phyloP scores from a whole-genome alignment of 1,284 basidiomycete species.

The Ustilago curta region DNA sequence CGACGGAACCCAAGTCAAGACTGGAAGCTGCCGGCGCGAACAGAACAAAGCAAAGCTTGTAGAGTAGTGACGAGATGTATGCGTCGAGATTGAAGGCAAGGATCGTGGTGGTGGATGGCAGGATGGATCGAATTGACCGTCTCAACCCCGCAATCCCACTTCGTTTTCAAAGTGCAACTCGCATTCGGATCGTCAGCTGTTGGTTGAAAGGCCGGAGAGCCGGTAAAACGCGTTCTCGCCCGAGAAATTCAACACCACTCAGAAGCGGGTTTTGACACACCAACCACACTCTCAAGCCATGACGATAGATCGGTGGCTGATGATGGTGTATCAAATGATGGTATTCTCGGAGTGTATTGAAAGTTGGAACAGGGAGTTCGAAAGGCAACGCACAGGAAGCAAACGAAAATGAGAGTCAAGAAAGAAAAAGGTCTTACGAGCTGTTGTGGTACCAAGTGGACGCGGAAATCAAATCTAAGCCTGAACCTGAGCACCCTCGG shows the following conservation, averaged over 20 bases:
- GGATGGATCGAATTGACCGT: background rate
- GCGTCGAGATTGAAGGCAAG: background rate
- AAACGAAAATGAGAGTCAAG: background rate
- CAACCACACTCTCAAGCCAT: background rate
- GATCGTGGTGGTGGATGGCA: background rate
- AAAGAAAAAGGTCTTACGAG: background rate
- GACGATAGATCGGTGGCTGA: background rate
- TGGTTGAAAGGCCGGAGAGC: constrained; percentile 37
- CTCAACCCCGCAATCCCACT: constrained; percentile 20
- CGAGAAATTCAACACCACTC: constrained; percentile 12
- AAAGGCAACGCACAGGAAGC: constrained; percentile 4
- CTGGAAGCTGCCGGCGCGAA: background rate
- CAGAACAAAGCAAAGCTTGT: no score
- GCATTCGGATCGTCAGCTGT: constrained; percentile 15
- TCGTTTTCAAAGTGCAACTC: constrained; percentile 7
- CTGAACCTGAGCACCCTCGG: constrained; percentile 67
- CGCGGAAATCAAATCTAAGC: constrained; percentile 19
- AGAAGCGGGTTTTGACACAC: background rate
- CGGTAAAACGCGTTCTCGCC: constrained; percentile 20
- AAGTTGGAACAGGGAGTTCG: background rate
- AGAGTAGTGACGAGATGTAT: background rate
- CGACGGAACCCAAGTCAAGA: background rate
- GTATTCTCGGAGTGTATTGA: background rate
- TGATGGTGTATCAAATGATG: background rate
- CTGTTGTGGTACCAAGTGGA: background rate